Evolutionary conservation across 1,284 basidiomycete species (phyloP), one percentile per base, ranked within the genome.

Genomic region (Hypsizygus ulmarius): DNA sequence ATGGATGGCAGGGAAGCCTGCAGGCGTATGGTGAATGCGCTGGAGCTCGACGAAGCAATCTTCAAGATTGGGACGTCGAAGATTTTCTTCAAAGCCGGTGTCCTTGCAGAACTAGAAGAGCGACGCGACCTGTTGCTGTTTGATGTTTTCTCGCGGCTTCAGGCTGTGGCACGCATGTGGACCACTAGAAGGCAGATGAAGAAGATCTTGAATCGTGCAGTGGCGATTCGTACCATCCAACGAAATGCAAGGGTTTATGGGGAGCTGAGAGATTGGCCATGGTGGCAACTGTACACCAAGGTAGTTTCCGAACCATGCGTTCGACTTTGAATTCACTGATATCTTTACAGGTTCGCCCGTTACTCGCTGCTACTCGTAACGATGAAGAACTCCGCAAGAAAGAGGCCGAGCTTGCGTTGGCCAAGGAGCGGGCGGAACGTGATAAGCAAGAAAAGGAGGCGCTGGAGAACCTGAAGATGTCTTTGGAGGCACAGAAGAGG

Each of bases 41-140:
- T 99, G 33, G 90, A 96, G 47, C 79, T 99, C 15, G 93, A 97
- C 65, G 82, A 86, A 47, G 75, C 81, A 0, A 80, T 86, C 18
- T 98, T 87, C 77, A 90, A 89, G 60, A 91, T 99, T 52, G 97
- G 97, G 6, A 91, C 92, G 0, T 97, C 93, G 37, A 99, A 99
- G 74, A 92, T 98, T 56, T 99, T 99, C 73, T 99, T 99, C 84
- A 99, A 98, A 66, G 95, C 97, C 1, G 96, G 96, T 4, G 93
- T 98, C 1, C 79, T 99, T 8, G 97, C 97, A n/a, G 95, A 97
- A 61, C 79, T 99, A 25, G 97, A 99, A 68, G 97, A 98, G 61
- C 80, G 92, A 15, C 75, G 97, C 14, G 97, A 99, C 66, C 75
- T 80, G 7, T 72, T 93, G 19, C 71, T 99, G 12, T 94, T 84